Conservation (phyloP, 2,329 filamentous ascomycete genomes). For the Aspergillus sp. region DNA sequence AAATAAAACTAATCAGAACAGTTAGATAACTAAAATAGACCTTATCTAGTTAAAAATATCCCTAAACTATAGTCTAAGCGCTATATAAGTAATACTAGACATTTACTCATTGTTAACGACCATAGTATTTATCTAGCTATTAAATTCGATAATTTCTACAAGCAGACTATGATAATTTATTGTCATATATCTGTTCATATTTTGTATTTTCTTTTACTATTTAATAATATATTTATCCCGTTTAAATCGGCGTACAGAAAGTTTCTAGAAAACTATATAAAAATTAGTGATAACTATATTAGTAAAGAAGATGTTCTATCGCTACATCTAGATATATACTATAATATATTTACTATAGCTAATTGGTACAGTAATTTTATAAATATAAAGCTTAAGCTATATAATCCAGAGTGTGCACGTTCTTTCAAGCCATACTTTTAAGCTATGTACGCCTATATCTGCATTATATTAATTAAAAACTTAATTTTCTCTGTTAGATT, state of each 20-base stretch:
- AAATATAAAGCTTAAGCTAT: slow-evolving; percentile 1
- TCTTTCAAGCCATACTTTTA: slow-evolving; percentile 3
- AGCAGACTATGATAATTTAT: slow-evolving; percentile 1
- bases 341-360: background rate
- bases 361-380: slow-evolving; percentile 7
- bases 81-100: too few species aligned
- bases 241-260: background rate
- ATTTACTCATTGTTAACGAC: too few species aligned
- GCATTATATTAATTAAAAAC: slow-evolving; percentile 1
- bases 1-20: slow-evolving; percentile 1
- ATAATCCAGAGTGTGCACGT: slow-evolving; percentile 5
- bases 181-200: background rate
- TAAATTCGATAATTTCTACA: slow-evolving; percentile 8
- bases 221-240: background rate
- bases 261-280: background rate
- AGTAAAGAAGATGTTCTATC: slow-evolving; percentile 1
- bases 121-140: too few species aligned
- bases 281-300: too few species aligned
- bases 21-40: background rate
- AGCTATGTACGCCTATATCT: slow-evolving; percentile 3
- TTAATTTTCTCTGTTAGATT: slow-evolving; percentile 2
- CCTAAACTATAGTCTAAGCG: too few species aligned
- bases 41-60: slow-evolving; percentile 2
- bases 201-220: background rate
- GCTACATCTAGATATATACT: background rate